Conservation (phyloP, 2,329 filamentous ascomycete genomes). For the Immersiporthe knoxdaviesiana region DNA sequence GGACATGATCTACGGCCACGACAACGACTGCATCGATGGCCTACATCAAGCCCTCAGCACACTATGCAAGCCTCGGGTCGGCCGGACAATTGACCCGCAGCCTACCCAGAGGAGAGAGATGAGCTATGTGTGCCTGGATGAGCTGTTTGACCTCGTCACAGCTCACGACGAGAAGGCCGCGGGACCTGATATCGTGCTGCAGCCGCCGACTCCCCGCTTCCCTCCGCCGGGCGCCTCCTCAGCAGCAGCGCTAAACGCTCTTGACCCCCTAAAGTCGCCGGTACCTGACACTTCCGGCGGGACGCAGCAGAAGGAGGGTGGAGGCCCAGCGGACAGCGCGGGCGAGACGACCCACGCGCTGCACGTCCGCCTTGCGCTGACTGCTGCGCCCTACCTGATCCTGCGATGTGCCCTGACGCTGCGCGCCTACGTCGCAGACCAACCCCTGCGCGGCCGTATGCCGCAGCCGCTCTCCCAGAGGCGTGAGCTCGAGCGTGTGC, state of each 20-base stretch:
- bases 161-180: constrained; percentile 47
- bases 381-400: constrained; percentile 79
- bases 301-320: constrained; percentile 17
- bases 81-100: constrained; percentile 70
- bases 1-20: constrained; percentile 57
- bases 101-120: constrained; percentile 71
- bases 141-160: constrained; percentile 72
- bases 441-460: constrained; percentile 85
- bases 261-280: constrained; percentile 27
- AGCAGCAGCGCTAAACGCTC: constrained; percentile 31
- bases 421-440: constrained; percentile 87
- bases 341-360: constrained; percentile 40
- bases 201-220: constrained; percentile 50
- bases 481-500: constrained; percentile 74
- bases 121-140: constrained; percentile 78
- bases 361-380: constrained; percentile 68
- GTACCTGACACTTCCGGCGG: constrained; percentile 28
- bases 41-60: constrained; percentile 49
- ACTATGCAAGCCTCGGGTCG: constrained; percentile 68
- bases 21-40: constrained; percentile 48
- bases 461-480: constrained; percentile 83
- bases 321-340: constrained; percentile 31
- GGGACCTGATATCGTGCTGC: constrained; percentile 44
- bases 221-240: constrained; percentile 34
- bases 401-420: constrained; percentile 79